These are phyloP conservation scores for Fusarium pseudocircinatum DNA, from an alignment of 2,329 filamentous ascomycete genomes.

Conservation along the genomic window DNA sequence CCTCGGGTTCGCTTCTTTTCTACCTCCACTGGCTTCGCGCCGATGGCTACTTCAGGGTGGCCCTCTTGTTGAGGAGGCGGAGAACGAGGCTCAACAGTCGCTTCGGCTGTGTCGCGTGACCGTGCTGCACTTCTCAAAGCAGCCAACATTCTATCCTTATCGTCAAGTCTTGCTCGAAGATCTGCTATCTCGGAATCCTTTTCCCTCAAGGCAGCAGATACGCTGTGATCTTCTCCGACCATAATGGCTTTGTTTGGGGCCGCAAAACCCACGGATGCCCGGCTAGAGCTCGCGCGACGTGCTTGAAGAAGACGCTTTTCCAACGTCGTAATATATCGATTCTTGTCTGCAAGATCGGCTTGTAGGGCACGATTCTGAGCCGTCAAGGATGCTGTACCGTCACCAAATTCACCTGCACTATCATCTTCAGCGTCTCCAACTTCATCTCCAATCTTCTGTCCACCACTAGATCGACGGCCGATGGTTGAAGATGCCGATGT, in stretches of 20 bases:
- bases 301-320: slow-evolving; percentile 94
- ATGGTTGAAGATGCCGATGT: slow-evolving; percentile 71
- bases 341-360: slow-evolving; percentile 95
- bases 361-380: slow-evolving; percentile 94
- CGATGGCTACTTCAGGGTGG: slow-evolving; percentile 18
- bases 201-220: slow-evolving; percentile 78
- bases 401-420: slow-evolving; percentile 81
- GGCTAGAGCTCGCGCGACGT: slow-evolving; percentile 86
- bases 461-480: slow-evolving; percentile 61
- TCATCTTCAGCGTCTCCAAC: slow-evolving; percentile 70
- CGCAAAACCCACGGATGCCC: slow-evolving; percentile 79
- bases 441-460: slow-evolving; percentile 55
- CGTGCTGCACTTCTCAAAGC: slow-evolving; percentile 87
- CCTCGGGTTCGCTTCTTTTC: slow-evolving; percentile 70
- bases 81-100: slow-evolving; percentile 48
- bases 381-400: slow-evolving; percentile 82
- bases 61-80: slow-evolving; percentile 33
- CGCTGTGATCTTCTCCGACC: slow-evolving; percentile 82
- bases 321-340: slow-evolving; percentile 91
- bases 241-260: slow-evolving; percentile 69
- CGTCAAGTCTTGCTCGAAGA: slow-evolving; percentile 86
- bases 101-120: slow-evolving; percentile 83
- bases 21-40: slow-evolving; percentile 20
- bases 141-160: slow-evolving; percentile 93
- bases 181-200: slow-evolving; percentile 94